A percentile compares a stretch with the other conserved stretches of the same genome.
Evolutionary conservation across 2,329 filamentous ascomycete species (phyloP).

Genomic region (Ceratocystis lukuohia): DNA sequence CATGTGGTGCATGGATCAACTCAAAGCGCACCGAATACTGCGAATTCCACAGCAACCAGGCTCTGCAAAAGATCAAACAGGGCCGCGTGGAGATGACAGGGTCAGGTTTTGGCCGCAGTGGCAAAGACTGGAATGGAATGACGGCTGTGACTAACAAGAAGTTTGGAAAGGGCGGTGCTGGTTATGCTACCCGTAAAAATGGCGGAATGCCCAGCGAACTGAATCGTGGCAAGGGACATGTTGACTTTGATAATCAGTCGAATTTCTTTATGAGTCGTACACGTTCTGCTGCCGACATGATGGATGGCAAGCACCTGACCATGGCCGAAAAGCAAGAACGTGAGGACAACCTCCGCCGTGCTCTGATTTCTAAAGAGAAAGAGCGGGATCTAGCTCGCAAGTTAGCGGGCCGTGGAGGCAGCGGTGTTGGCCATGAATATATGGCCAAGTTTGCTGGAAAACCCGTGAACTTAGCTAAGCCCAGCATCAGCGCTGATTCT

Average conservation of each 20-base stretch:
- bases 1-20: conserved; percentile 77
- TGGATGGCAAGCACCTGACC: conserved; percentile 39
- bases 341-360: conserved; percentile 52
- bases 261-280: conserved; percentile 40
- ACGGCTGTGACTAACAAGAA: conserved; percentile 24
- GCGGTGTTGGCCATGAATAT: conserved; percentile 57
- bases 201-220: conserved; percentile 11
- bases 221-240: conserved; percentile 27
- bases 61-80: conserved; percentile 48
- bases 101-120: conserved; percentile 36
- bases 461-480: neutral
- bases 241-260: conserved; percentile 46
- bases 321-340: conserved; percentile 47
- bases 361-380: conserved; percentile 52
- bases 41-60: conserved; percentile 79
- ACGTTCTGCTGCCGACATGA: conserved; percentile 44
- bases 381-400: conserved; percentile 60
- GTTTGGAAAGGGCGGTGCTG: conserved; percentile 35
- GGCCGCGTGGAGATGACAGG: conserved; percentile 67
- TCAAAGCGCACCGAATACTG: conserved; percentile 78
- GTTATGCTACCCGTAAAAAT: neutral
- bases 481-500: neutral
- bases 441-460: conserved; percentile 32
- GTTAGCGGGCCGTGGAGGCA: conserved; percentile 46
- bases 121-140: conserved; percentile 25